phyloP scores from a whole-genome alignment of 768 basidiomycete species.

The Leccinellum rugosiceps region DNA sequence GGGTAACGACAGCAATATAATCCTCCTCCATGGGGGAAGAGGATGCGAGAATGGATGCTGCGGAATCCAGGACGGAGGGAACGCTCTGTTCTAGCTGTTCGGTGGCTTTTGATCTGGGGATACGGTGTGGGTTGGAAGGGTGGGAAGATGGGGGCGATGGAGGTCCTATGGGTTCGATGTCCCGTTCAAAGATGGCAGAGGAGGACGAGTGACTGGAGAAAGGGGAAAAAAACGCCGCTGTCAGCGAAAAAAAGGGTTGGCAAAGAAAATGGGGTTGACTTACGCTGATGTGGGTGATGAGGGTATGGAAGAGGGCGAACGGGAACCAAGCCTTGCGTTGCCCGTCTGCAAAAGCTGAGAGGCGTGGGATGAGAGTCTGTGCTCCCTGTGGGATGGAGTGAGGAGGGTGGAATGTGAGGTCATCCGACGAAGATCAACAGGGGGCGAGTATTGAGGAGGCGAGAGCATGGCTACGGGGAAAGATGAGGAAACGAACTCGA shows the following conservation, averaged over 20 bases:
- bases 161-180: constrained; percentile 63
- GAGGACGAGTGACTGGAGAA: constrained; percentile 60
- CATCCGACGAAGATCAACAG: constrained; percentile 54
- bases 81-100: constrained; percentile 77
- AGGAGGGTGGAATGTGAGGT: constrained; percentile 47
- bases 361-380: constrained; percentile 39
- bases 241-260: constrained; percentile 6
- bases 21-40: constrained; percentile 46
- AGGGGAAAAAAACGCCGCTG: neutral
- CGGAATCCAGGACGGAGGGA: constrained; percentile 82
- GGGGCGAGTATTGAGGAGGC: constrained; percentile 28
- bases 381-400: constrained; percentile 36
- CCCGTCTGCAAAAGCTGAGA: constrained; percentile 49
- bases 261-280: constrained; percentile 25
- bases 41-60: constrained; percentile 66
- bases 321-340: constrained; percentile 50
- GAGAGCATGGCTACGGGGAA: constrained; percentile 13
- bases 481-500: neutral
- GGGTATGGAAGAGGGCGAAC: constrained; percentile 71
- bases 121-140: constrained; percentile 65
- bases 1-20: constrained; percentile 62
- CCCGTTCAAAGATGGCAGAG: constrained; percentile 89
- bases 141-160: constrained; percentile 39
- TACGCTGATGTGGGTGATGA: constrained; percentile 80
- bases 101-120: constrained; percentile 65